Evolutionary conservation across 371 early-diverging fungal species (phyloP).

Genomic region (Synchytrium microbalum): DNA sequence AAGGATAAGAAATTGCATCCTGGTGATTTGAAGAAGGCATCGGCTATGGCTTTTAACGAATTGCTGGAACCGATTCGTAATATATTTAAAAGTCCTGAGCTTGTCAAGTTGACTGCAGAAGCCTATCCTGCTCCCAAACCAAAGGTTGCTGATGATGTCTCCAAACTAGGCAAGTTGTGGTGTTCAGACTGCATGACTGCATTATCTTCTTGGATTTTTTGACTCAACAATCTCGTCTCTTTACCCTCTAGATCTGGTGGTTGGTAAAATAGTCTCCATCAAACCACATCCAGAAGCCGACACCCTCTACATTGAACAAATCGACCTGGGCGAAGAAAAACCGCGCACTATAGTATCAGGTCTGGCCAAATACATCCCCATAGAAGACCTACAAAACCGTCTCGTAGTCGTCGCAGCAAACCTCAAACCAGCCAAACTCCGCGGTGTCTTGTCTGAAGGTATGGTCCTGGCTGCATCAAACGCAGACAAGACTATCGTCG

Average conservation of each 20-base stretch:
- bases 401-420: slow-evolving; percentile 29
- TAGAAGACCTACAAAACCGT: slow-evolving; percentile 32
- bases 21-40: slow-evolving; percentile 92
- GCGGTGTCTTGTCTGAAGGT: slow-evolving; percentile 29
- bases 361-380: slow-evolving; percentile 39
- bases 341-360: slow-evolving; percentile 39
- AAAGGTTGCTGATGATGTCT: slow-evolving; percentile 8
- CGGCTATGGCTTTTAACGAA: slow-evolving; percentile 74
- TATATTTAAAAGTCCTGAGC: slow-evolving; percentile 17
- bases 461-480: slow-evolving; percentile 34
- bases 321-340: slow-evolving; percentile 43
- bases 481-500: slow-evolving; percentile 25
- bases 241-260: slow-evolving; percentile 33
- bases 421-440: slow-evolving; percentile 27
- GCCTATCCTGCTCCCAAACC: slow-evolving; percentile 58
- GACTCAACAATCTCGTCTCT: too few species aligned
- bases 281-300: slow-evolving; percentile 28
- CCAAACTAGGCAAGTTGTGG: slow-evolving; percentile 9
- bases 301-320: slow-evolving; percentile 43
- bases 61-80: slow-evolving; percentile 89
- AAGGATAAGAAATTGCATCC: slow-evolving; percentile 86
- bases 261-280: slow-evolving; percentile 44
- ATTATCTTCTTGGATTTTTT: too few species aligned
- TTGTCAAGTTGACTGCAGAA: slow-evolving; percentile 44
- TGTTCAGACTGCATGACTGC: too few species aligned